Conservation (phyloP, 176 grass and related monocot species). For the bread wheat (Triticum aestivum) region DNA sequence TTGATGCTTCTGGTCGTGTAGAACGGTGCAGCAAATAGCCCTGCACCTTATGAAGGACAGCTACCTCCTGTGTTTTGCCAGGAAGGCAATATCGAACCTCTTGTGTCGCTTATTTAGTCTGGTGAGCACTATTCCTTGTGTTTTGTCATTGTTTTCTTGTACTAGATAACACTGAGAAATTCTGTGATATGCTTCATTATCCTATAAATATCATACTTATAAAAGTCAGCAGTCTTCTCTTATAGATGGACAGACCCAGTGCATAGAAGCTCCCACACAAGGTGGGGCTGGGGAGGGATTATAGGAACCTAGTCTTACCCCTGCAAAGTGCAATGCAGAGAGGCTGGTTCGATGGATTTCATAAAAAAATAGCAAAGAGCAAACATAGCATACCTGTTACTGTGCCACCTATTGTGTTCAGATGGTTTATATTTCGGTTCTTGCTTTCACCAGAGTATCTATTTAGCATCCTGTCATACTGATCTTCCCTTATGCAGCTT, state of each 20-base stretch:
- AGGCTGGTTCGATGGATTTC: not conserved
- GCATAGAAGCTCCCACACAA: no score
- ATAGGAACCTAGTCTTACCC: no score
- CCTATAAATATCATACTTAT: not conserved
- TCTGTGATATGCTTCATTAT: not conserved
- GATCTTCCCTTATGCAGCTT: not conserved
- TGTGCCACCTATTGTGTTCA: not conserved
- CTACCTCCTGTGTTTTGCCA: not conserved
- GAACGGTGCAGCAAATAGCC: not conserved
- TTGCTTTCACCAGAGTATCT: not conserved
- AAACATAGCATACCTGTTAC: not conserved
- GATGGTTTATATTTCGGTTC: not conserved
- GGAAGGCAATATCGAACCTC: not conserved
- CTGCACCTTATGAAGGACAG: slow-evolving; percentile 8
- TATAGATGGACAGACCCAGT: not conserved
- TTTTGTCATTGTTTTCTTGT: slow-evolving; percentile 4
- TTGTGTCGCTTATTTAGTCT: not conserved
- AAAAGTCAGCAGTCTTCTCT: not conserved
- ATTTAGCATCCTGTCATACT: not conserved
- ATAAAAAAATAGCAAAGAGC: not conserved
- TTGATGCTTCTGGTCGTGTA: not conserved
- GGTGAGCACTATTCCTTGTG: slow-evolving; percentile 1
- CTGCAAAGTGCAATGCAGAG: no score
- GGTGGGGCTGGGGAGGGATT: no score
- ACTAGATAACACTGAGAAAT: not conserved